A percentile compares a stretch with the other conserved stretches of the same genome.
Evolutionary conservation across 2,329 filamentous ascomycete genomes (phyloP).

Genomic region (Talaromyces sp.): DNA sequence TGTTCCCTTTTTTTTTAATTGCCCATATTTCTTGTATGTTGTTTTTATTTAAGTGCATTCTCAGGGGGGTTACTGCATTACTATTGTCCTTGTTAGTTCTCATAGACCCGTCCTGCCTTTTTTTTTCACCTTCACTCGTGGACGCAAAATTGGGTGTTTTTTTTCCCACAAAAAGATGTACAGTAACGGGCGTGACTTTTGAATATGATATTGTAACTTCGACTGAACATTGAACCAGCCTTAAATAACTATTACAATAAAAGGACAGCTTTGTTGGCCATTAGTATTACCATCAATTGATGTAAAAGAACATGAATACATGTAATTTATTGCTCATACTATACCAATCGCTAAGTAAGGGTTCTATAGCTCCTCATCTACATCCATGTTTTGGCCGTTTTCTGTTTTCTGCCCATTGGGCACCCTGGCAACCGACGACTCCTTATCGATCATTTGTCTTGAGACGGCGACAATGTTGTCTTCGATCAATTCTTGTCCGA

Average conservation of each 20-base stretch:
- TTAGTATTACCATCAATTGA: too few species aligned
- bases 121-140: neutral
- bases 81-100: neutral
- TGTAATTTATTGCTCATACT: neutral
- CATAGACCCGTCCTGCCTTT: neutral
- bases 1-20: slow-evolving; percentile 1
- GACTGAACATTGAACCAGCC: neutral
- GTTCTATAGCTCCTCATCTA: slow-evolving; percentile 54
- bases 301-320: neutral
- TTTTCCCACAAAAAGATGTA: neutral
- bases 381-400: slow-evolving; percentile 56
- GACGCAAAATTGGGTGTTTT: neutral
- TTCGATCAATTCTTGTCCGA: slow-evolving; percentile 94
- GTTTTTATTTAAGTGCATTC: slow-evolving; percentile 6
- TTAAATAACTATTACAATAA: neutral
- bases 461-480: slow-evolving; percentile 99
- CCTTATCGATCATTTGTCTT: slow-evolving; percentile 98
- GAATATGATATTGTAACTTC: neutral
- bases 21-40: neutral
- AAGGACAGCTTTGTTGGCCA: too few species aligned
- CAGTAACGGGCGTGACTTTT: neutral
- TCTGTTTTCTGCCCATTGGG: slow-evolving; percentile 41
- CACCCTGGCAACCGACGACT: slow-evolving; percentile 79
- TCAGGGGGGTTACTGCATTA: slow-evolving; percentile 5
- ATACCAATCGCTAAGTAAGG: slow-evolving; percentile 6